Base-by-base conservation (phyloP, 192 early-diverging fungal species). In the Linnemannia hyalina region DNA sequence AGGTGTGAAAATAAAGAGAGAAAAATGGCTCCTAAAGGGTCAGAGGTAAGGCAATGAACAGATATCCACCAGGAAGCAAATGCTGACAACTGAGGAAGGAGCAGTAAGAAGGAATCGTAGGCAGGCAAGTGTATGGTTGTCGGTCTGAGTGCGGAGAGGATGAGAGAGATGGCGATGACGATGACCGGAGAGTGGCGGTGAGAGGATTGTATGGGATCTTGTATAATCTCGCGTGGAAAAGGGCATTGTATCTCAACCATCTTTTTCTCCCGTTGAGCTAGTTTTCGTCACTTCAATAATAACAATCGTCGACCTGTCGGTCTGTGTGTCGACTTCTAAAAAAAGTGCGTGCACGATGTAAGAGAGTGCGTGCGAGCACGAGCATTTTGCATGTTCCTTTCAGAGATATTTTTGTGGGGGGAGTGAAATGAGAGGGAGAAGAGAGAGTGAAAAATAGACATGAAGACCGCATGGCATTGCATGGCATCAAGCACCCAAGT, bases 141-240 rank as follows among this genome's bases (percentile, higher is more conserved):
- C 60, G 60, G 60, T 65, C 60, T 65, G 60, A 65, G 60, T 65
- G 60, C 60, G 29, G 60, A 65, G 60, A 71, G 70, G 69, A 23
- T 42, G 38, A 38, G 69, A 70, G 69, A 70, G 38, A 70, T n/a
- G 69, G 22, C 6, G 35, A 36, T 11, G 16, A 71, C 35, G 70
- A 42, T 18, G 18, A 41, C 38, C 15, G 11, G 40, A 11, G 35
- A 70, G 49, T 52, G 49, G 49, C 49, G 49, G 49, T 49, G 49
- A 20, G 49, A 22, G 49, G 49, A 52, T 52, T 52, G 0, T 18
- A 52, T 18, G 5, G 49, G 18, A 52, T 52, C 49, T 4, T 26
- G 38, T 26, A 3, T 29, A 13, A 29, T 63, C 60, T 63, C 60
- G 60, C 26, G 26, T 63, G 60, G 60, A 63, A 63, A 32, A 29